Evolutionary conservation across 768 basidiomycete genomes (phyloP).

Genomic region (Chiua virens): DNA sequence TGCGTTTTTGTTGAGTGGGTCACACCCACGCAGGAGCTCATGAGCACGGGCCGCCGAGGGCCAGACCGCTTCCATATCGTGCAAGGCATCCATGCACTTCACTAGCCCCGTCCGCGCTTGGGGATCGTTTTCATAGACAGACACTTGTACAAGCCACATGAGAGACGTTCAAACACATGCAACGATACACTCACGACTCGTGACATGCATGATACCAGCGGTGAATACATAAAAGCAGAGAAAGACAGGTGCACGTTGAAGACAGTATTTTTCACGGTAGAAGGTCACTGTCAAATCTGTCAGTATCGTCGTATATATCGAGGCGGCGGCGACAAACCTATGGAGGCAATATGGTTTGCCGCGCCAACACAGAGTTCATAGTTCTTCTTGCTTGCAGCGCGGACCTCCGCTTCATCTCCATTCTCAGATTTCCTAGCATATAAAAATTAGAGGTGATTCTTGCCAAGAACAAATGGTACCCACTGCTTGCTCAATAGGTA

Average conservation of each 20-base stretch:
- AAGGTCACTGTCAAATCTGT: conserved; percentile 42
- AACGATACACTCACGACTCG: conserved; percentile 51
- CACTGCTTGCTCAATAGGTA: conserved; percentile 38
- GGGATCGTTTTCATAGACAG: conserved; percentile 62
- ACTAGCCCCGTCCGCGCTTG: conserved; percentile 64
- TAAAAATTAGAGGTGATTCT: not conserved
- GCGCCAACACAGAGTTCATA: conserved; percentile 75
- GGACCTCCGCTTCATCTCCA: conserved; percentile 52
- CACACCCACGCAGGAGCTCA: conserved; percentile 68
- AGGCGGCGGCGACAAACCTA: conserved; percentile 41
- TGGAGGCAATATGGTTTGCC: conserved; percentile 76
- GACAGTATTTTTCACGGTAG: conserved; percentile 62
- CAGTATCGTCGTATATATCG: not conserved
- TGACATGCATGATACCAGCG: conserved; percentile 78
- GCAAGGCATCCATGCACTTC: conserved; percentile 66
- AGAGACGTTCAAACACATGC: not conserved
- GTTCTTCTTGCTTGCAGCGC: conserved; percentile 56
- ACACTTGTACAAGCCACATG: conserved; percentile 43
- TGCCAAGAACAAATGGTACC: conserved; percentile 12
- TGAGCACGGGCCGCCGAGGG: conserved; percentile 73
- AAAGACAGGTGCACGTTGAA: conserved; percentile 65
- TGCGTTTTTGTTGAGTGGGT: conserved; percentile 27
- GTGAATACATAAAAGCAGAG: conserved; percentile 80
- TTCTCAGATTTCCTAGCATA: conserved; percentile 35
- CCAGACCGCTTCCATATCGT: conserved; percentile 69